Evolutionary conservation across 208 protist genomes (phyloP), one percentile per base, ranked within the genome.

Genomic region (Porcisia hertigi): DNA sequence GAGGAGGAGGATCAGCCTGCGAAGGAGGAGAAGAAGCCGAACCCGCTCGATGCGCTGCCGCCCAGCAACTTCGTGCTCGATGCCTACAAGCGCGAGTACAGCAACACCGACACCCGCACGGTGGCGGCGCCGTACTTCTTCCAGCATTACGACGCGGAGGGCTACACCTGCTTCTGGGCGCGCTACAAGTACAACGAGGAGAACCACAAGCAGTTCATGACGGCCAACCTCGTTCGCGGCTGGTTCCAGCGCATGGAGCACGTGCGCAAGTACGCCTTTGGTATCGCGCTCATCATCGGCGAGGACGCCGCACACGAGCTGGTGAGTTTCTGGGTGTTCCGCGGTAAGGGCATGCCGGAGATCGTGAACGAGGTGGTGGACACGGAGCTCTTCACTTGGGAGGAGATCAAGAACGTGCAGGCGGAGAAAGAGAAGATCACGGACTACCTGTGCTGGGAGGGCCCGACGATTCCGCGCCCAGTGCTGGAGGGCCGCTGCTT

Each of bases 201-300:
- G 64, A 92, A 90, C 78, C 89, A 83, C 79, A 90, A 86, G 90
- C 86, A 89, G 69, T 94, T 92, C 88, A 95, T 95, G 90, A 95
- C 90, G 63, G 86, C 90, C 53, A 95, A 95, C 86, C 86, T 93
- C 18, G 81, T 90, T 62, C 86, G 90, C 63, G 90, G 88, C 63
- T 93, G 88, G 90, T 95, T 95, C 84, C 88, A 92, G 87, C 90
- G 90, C 80, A 95, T 95, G 90, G 88, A 93, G 82, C 88, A 92
- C 85, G 77, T 81, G 52, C 90, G 88, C 85, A 93, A 95, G 83
- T 94, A 95, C 85, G 85, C 88, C 70, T 95, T 93, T 76, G 90
- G 90, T 72, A 75, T 92, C 41, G 90, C 87, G 23, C 90, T 94
- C 52, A 84, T 94, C 77, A 93, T 94, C 77, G 90, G 90, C 41